These are phyloP conservation scores for Gloeophyllum trabeum DNA, from an alignment of 768 basidiomycete species.

Conservation along the genomic window DNA sequence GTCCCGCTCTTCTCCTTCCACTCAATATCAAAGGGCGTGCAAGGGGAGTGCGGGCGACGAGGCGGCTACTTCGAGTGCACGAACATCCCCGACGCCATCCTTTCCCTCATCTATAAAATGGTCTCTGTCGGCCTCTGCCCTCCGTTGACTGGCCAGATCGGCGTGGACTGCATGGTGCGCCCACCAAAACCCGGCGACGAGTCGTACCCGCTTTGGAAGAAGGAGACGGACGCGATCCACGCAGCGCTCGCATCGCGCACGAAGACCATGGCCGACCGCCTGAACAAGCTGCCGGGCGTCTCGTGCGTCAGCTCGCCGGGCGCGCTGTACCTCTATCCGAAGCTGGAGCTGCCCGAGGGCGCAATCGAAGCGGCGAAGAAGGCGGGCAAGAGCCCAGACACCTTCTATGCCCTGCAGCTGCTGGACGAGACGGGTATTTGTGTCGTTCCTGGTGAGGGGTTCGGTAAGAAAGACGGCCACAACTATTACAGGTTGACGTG, in stretches of 20 bases:
- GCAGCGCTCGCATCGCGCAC: conserved; percentile 62
- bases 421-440: conserved; percentile 90
- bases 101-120: conserved; percentile 94
- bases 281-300: conserved; percentile 79
- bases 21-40: conserved; percentile 93
- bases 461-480: conserved; percentile 86
- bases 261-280: conserved; percentile 60
- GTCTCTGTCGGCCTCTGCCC: conserved; percentile 86
- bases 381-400: conserved; percentile 75
- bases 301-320: conserved; percentile 86
- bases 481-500: conserved; percentile 92
- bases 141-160: conserved; percentile 83
- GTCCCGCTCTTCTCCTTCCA: conserved; percentile 92
- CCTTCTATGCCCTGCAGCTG: conserved; percentile 76
- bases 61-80: conserved; percentile 94
- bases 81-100: conserved; percentile 68
- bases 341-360: conserved; percentile 59
- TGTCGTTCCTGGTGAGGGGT: conserved; percentile 88
- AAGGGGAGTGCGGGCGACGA: conserved; percentile 93
- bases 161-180: conserved; percentile 88
- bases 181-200: conserved; percentile 71
- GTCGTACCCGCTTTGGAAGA: conserved; percentile 70
- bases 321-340: conserved; percentile 89
- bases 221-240: conserved; percentile 78
- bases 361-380: conserved; percentile 65